Base-by-base conservation (phyloP, 129 eudicot species). In the Sambucus nigra region DNA sequence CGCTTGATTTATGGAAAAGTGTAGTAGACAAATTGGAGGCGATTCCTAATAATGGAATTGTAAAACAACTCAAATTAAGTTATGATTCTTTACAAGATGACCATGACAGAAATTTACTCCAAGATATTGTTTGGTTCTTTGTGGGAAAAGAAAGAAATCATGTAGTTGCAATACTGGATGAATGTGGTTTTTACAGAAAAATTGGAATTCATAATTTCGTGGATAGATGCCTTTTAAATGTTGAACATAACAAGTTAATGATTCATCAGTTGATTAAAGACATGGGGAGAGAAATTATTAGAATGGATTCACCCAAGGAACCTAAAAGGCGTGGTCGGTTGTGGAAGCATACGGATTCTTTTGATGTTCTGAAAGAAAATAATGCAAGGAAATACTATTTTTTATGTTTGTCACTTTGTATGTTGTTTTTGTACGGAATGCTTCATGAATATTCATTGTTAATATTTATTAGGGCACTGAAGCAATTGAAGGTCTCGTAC, bases 1-100 rank as follows among this genome's bases (percentile, higher is more conserved):
- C 39, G 5, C 16, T 59, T 9, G 64, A 42, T 22, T 38, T 59
- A n/a, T 59, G 64, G 64, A 49, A 59, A 59, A 42, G 52, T 42
- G 23, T 40, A 25, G 16, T 40, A 29, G 23, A 59, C 21, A 59
- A 59, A 41, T 40, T 59, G 14, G 64, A 25, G 18, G 21, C 20
- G 22, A 59, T 59, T 40, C 39, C 53, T 13, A 25, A 59, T 20
- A 3, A n/a, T 20, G 38, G 42, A 59, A 35, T 59, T 2, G 7
- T 17, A 14, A 59, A 5, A 17, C 41, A 59, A n/a, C 39, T 59
- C 2, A 14, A 6, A 19, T 6, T 55, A 13, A 55, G 60, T 15
- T 55, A 29, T 18, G 42, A 35, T 2, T 35, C 5, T 35, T 35
- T 35, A 8, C 1, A 1, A 7, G 42, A 35, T 35, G 42, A 35